Conservation (phyloP, 139 green algal species). For the Picochlorum sp. region DNA sequence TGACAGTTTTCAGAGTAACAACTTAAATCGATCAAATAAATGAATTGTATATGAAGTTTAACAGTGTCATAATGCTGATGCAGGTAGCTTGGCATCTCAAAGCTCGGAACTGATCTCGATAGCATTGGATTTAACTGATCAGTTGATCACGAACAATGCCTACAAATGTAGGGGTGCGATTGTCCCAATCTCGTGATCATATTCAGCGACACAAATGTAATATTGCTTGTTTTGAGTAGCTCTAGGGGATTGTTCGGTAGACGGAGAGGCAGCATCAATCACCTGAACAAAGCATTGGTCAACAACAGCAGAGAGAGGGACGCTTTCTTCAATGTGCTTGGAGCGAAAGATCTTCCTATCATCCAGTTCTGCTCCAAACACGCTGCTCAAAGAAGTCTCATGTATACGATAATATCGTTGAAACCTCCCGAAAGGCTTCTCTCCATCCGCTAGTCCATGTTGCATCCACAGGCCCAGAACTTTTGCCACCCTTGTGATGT, state of each 20-base stretch:
- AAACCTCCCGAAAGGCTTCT: background rate
- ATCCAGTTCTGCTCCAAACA: conserved; percentile 71
- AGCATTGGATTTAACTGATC: too few species aligned
- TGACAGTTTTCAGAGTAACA: background rate
- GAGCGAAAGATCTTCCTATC: background rate
- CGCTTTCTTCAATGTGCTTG: background rate
- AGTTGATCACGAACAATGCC: too few species aligned
- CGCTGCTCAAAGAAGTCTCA: conserved; percentile 45
- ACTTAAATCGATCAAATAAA: background rate
- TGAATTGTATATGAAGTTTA: background rate
- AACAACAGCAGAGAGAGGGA: background rate
- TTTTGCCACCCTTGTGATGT: background rate
- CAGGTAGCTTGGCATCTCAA: too few species aligned
- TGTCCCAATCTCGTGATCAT: too few species aligned
- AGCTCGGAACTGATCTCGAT: too few species aligned
- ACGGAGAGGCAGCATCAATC: background rate
- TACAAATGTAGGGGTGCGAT: too few species aligned
- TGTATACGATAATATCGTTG: background rate
- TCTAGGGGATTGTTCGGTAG: background rate
- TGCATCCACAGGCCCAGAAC: background rate
- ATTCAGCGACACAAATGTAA: too few species aligned
- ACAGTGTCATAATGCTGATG: too few species aligned
- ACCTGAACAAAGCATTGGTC: background rate
- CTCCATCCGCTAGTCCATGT: background rate
- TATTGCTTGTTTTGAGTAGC: too few species aligned